Base-by-base conservation (phyloP, 2,329 filamentous ascomycete genomes). In the Gyromitra esculenta region DNA sequence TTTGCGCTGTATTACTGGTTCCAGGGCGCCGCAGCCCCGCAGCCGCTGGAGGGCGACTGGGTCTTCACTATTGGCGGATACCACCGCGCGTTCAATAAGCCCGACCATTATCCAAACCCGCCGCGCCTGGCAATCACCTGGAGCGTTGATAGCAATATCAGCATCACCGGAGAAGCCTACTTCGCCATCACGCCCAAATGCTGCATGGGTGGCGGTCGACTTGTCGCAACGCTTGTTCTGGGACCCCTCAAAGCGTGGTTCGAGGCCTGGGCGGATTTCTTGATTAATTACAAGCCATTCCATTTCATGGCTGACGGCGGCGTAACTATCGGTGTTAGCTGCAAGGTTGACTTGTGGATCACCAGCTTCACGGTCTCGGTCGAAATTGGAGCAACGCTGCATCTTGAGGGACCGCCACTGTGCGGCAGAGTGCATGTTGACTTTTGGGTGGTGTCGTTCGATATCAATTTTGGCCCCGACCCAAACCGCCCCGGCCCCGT, bases 11-110 rank as follows among this genome's bases (percentile, higher is more conserved):
- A 80, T 69, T 83, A 81, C 73, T 86, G 84, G 83, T 86, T 85
- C 62, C 81, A 79, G 4, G 76, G 62, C 6, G 64, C 80, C 50
- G 35, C 6, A 18, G 37, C 18, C 6, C 18, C 1, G 15, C 45
- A 11, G 9, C 7, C 31, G 0, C 65, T 79, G 15, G 76, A 79
- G 2, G 85, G 86, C 0, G 81, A 86, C 75, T 87, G 80, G 67
- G 85, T 87, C 15, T 85, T 86, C 69, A 84, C 83, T 0, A 71
- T 86, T 21, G 86, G 86, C 5, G 86, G 86, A 0, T 87, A 85
- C 77, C 85, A 87, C 74, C 81, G 76, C 1, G 80, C 82, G 0
- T 87, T 82, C 79, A 66, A 62, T 0, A 45, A 73, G 0, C 85
- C 85, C 0, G 18, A 65, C 0, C 78, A 82, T 4, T 87, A 84